Base-by-base conservation (phyloP, 1,284 basidiomycete genomes). In the Ustilago crameri region DNA sequence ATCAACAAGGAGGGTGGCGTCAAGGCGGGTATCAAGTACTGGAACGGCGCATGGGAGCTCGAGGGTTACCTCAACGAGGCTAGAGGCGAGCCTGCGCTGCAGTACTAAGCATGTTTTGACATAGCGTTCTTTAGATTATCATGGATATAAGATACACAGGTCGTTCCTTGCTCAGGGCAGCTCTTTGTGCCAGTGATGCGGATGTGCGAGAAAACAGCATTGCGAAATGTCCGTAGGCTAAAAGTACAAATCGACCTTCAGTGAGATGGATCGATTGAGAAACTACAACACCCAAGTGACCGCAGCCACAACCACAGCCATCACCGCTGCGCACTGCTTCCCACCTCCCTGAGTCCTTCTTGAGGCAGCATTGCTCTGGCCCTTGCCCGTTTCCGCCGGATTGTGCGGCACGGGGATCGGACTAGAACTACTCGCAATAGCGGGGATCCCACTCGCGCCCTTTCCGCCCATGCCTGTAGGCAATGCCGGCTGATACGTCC, bases 1-100 rank as follows among this genome's bases (percentile, higher is more conserved):
- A 82, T 84, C 42, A 51, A 40, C 2, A 62, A 67, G 30, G 70
- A 76, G 17, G 81, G 76, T 10, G 63, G 57, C 2, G 67, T 81
- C 44, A 72, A 76, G 55, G 77, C 76, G 4, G 56, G 55, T 1
- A 65, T 82, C 52, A 72, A 78, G 62, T 79, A 75, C 44, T 83
- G 81, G 81, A 69, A 67, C 26, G 80, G 78, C 20, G 81, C 80
- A 9, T 83, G 81, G 81, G 79, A 83, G 67, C 64, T 80, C 23
- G 76, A 78, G 51, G 74, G 75, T 46, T 69, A 68, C 23, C 51
- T 78, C 27, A 57, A 56, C 20, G 62, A 62, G 41, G 40, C 65
- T 2, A 30, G 65, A 12, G 70, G 70, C 2, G 38, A 58, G 23
- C 18, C 24, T 9, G 52, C 56, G 3, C 26, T 67, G 9, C 51